Conservation (phyloP, 1,284 basidiomycete genomes). For the Trametes versicolor region DNA sequence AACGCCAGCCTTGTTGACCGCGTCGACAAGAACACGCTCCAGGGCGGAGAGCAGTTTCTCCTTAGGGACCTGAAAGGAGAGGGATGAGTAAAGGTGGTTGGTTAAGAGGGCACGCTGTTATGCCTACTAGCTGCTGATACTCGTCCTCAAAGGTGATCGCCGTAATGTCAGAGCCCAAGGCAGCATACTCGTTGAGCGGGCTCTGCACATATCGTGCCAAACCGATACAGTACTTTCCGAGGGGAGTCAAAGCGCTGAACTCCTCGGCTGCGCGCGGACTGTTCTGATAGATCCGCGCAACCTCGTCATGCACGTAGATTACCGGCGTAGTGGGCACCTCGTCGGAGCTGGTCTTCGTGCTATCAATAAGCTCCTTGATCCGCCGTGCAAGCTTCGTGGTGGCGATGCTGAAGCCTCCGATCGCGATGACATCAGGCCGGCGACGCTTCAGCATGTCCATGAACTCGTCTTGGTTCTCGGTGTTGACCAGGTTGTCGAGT, state of each 20-base stretch:
- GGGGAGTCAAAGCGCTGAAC: constrained; percentile 82
- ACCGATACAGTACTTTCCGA: constrained; percentile 95
- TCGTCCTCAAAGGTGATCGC: constrained; percentile 87
- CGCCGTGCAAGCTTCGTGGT: constrained; percentile 78
- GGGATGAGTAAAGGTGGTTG: background rate
- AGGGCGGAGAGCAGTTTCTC: constrained; percentile 88
- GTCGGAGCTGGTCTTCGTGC: constrained; percentile 44
- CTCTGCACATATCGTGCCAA: constrained; percentile 94
- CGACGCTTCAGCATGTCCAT: constrained; percentile 83
- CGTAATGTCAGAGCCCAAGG: constrained; percentile 84
- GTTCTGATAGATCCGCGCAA: constrained; percentile 94
- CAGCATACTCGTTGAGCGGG: constrained; percentile 93
- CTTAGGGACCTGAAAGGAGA: constrained; percentile 68
- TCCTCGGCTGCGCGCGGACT: constrained; percentile 89
- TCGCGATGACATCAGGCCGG: constrained; percentile 88
- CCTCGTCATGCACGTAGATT: constrained; percentile 90
- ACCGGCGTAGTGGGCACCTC: constrained; percentile 73
- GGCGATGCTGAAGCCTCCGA: constrained; percentile 89
- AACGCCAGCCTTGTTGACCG: constrained; percentile 93
- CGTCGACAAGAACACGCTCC: constrained; percentile 90
- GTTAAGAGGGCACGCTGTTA: too few species aligned
- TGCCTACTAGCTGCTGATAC: constrained; percentile 85
- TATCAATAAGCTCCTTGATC: constrained; percentile 59
- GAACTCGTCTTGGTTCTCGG: constrained; percentile 77
- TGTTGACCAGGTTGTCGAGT: constrained; percentile 87